Evolutionary conservation across 139 green algal species (phyloP), one percentile per base, ranked within the genome.

Genomic region (Closterium sp.): DNA sequence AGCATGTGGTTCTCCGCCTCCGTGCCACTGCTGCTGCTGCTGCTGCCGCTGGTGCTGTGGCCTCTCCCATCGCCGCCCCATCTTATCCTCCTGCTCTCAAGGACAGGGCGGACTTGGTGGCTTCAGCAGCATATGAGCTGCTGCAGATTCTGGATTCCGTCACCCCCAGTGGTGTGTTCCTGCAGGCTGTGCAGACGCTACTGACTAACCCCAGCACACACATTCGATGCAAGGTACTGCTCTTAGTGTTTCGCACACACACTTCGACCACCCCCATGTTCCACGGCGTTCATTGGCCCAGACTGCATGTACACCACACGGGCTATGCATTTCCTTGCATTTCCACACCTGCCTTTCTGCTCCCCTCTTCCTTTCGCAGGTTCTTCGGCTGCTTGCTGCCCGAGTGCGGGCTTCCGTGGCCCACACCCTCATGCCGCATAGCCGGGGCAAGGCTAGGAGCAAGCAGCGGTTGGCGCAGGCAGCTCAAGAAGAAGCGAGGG

Each of bases 141-240:
- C 91, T 94, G 34, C 27, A 32, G 28, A 28, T 30, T 31, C 89
- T 94, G 22, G 34, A 93, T 62, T 22, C 62, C 45, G 28, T 94
- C 13, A 94, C 94, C 34, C n/a, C 89, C 4, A 62, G 62, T 30
- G 42, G 30, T 31, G 89, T 31, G 38, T 94, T 94, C 34, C 70
- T 94, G 11, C 29, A 86, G 7, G 91, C 90, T 0, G 89, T 94
- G 90, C 29, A 91, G 17, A 45, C 34, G 17, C 88, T 94, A 21
- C 31, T 94, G 27, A 27, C 31, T 7, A 34, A 93, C 34, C 21
- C 42, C 10, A 73, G 86, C 89, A 93, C 21, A 9, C 24, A 42
- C 10, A 88, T 94, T 27, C 91, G 91, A 17, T 88, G 50, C 11
- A 93, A 93, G 91, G 91, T 93, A 30, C 29, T 79, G 19, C 62